Percentiles rank a stretch among this genome's conserved stretches.
Evolutionary conservation across 2,329 filamentous ascomycete genomes (phyloP).

Genomic region (Apiospora phragmitis): DNA sequence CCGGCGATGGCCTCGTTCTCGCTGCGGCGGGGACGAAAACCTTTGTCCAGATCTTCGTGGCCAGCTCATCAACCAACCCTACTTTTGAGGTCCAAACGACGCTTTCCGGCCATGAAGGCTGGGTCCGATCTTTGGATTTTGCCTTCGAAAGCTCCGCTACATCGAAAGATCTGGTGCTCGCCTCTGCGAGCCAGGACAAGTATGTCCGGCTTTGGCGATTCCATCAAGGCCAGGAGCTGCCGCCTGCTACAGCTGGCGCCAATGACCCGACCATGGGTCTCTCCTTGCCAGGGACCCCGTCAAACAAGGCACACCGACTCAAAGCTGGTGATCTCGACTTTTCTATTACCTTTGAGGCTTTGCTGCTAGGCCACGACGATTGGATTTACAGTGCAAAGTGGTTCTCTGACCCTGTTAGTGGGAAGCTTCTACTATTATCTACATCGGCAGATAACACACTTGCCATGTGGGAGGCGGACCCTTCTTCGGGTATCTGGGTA

Average conservation of each 20-base stretch:
- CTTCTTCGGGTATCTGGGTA: constrained; percentile 85
- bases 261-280: constrained; percentile 60
- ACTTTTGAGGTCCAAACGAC: constrained; percentile 74
- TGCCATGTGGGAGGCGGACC: constrained; percentile 87
- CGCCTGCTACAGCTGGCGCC: constrained; percentile 51
- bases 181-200: constrained; percentile 95
- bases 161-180: constrained; percentile 72
- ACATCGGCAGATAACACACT: constrained; percentile 95
- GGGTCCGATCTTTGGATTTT: constrained; percentile 87
- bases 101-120: constrained; percentile 88
- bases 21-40: constrained; percentile 85
- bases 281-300: constrained; percentile 68
- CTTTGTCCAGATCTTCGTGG: constrained; percentile 77
- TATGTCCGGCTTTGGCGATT: constrained; percentile 94
- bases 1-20: constrained; percentile 60
- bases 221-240: constrained; percentile 67
- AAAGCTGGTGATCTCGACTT: constrained; percentile 61
- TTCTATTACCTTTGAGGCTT: constrained; percentile 87
- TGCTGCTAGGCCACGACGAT: constrained; percentile 93
- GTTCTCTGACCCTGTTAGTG: constrained; percentile 52
- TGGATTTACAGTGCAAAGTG: constrained; percentile 94
- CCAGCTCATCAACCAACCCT: constrained; percentile 41
- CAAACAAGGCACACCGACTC: constrained; percentile 86
- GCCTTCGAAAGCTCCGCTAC: constrained; percentile 57
- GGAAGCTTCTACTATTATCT: constrained; percentile 73